These are phyloP conservation scores for Nemania sp. DNA, from an alignment of 2,329 filamentous ascomycete genomes.

Conservation along the genomic window DNA sequence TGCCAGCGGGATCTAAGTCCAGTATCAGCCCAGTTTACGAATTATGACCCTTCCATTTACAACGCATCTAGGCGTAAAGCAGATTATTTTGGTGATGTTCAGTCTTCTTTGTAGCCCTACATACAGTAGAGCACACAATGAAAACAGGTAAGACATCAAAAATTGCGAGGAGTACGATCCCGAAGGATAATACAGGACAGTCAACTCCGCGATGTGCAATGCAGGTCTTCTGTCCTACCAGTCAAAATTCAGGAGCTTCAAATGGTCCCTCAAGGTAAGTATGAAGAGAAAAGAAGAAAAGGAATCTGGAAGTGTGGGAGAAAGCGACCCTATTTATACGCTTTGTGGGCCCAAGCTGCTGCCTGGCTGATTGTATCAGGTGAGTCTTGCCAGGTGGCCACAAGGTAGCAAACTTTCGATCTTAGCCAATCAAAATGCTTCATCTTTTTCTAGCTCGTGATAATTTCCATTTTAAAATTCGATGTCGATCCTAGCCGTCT, in stretches of 20 bases:
- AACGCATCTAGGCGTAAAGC: too few species aligned
- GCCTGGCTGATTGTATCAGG: constrained; percentile 26
- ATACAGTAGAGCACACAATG: constrained; percentile 46
- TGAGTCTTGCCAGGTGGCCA: constrained; percentile 6
- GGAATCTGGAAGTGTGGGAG: constrained; percentile 20
- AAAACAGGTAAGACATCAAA: constrained; percentile 50
- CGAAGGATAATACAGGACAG: constrained; percentile 55
- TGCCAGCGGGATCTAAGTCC: too few species aligned
- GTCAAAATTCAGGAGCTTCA: constrained; percentile 49
- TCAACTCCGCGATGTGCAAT: constrained; percentile 58
- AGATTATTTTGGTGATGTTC: too few species aligned
- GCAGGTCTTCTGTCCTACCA: constrained; percentile 51
- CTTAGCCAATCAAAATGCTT: constrained; percentile 22
- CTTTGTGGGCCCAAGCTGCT: background rate
- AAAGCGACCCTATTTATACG: constrained; percentile 29
- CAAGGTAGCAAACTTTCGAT: background rate
- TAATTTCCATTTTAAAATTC: constrained; percentile 5
- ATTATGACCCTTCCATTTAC: too few species aligned
- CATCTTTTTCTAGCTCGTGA: background rate
- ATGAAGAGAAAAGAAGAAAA: constrained; percentile 48
- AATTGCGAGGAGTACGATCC: constrained; percentile 55
- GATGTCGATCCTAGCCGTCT: background rate
- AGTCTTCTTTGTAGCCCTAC: constrained; percentile 50
- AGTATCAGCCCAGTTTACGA: too few species aligned
- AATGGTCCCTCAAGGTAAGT: constrained; percentile 54